A percentile compares a stretch with the other conserved stretches of the same genome.
phyloP scores from a whole-genome alignment of 768 basidiomycete genomes.

The Podaxis mareebaensis region DNA sequence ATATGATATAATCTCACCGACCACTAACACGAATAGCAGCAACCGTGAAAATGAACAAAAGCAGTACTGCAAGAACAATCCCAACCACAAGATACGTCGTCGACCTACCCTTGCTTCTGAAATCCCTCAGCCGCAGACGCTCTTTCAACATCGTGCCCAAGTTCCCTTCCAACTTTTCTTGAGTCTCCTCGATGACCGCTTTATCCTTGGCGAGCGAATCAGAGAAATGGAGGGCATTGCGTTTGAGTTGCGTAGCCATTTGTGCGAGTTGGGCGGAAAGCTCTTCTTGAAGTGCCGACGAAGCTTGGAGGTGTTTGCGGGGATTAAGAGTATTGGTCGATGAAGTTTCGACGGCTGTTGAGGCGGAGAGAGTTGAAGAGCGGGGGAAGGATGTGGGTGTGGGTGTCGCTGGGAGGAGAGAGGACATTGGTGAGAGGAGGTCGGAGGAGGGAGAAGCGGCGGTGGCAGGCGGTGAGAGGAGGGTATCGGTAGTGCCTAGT shows the following conservation, averaged over 20 bases:
- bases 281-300: constrained; percentile 69
- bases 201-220: constrained; percentile 74
- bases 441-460: constrained; percentile 9
- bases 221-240: constrained; percentile 81
- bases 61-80: constrained; percentile 62
- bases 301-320: constrained; percentile 39
- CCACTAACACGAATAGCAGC: constrained; percentile 60
- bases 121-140: constrained; percentile 58
- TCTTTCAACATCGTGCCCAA: constrained; percentile 68
- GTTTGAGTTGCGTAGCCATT: constrained; percentile 88
- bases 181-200: constrained; percentile 62
- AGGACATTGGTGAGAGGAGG: constrained; percentile 8
- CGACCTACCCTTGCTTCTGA: constrained; percentile 60
- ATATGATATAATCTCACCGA: not conserved
- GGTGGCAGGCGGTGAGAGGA: constrained; percentile 13
- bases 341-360: constrained; percentile 38
- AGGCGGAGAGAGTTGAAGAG: constrained; percentile 23
- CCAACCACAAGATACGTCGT: constrained; percentile 75
- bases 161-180: constrained; percentile 75
- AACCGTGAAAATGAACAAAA: constrained; percentile 74
- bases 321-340: constrained; percentile 5
- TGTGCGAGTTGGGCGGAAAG: constrained; percentile 71
- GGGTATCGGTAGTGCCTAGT: constrained; percentile 4
- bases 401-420: not conserved
- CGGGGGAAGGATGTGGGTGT: constrained; percentile 19